Evolutionary conservation across 129 eudicot genomes (phyloP).

Genomic region (Lactuca saligna): DNA sequence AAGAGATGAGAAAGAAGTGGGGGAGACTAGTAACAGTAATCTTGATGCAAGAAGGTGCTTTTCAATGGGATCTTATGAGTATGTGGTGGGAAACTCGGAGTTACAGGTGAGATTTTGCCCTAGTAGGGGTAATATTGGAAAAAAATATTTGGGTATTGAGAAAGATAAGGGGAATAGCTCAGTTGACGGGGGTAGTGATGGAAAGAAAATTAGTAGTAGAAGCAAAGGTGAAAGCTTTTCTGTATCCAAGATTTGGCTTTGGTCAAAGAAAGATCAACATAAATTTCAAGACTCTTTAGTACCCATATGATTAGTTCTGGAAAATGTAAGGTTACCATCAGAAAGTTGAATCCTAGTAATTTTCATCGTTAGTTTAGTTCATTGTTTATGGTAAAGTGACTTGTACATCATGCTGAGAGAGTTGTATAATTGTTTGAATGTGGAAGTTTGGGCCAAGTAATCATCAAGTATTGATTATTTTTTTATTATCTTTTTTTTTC

Average conservation of each 20-base stretch:
- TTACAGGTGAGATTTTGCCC: conserved; percentile 72
- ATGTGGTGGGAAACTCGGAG: conserved; percentile 79
- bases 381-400: conserved; percentile 13
- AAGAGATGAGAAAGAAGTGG: conserved; percentile 43
- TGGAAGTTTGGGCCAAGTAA: conserved; percentile 20
- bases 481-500: background rate
- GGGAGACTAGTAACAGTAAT: conserved; percentile 73
- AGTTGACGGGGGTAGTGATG: conserved; percentile 52
- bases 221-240: conserved; percentile 96
- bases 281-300: conserved; percentile 54
- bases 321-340: conserved; percentile 59
- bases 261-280: conserved; percentile 82
- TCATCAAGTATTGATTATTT: conserved; percentile 15
- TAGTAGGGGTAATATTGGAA: conserved; percentile 32
- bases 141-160: conserved; percentile 38
- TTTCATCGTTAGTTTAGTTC: conserved; percentile 17
- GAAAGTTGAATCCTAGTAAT: conserved; percentile 21
- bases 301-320: conserved; percentile 38
- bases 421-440: conserved; percentile 30
- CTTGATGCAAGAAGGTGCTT: conserved; percentile 94
- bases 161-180: conserved; percentile 50
- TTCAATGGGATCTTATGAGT: conserved; percentile 96
- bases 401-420: conserved; percentile 27
- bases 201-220: conserved; percentile 62
- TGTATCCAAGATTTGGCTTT: conserved; percentile 93